Conservation (phyloP, 257 asterid genomes). For the Gentiana straminea region DNA sequence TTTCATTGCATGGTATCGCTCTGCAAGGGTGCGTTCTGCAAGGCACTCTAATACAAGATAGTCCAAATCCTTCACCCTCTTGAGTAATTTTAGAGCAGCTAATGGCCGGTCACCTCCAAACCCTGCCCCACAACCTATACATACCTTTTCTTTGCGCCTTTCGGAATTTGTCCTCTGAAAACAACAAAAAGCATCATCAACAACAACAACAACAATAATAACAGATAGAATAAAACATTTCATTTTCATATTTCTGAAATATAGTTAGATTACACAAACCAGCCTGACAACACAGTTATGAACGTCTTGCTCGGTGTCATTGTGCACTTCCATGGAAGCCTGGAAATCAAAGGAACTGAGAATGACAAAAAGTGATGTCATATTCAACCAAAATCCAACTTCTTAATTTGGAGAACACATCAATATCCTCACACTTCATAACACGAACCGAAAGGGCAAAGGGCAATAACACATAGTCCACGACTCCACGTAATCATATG, state of each 20-base stretch:
- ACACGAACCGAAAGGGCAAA: too few relatives aligned
- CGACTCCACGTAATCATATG: too few relatives aligned
- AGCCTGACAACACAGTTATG: conserved; percentile 51
- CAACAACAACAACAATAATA: background rate
- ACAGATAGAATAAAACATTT: too few relatives aligned
- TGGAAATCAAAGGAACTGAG: conserved; percentile 9
- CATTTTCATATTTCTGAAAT: background rate
- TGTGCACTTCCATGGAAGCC: conserved; percentile 27
- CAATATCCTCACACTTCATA: too few relatives aligned
- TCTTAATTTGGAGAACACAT: background rate
- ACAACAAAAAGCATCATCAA: background rate
- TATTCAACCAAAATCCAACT: background rate
- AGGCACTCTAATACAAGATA: conserved; percentile 91
- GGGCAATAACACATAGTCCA: too few relatives aligned
- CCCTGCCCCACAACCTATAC: conserved; percentile 96
- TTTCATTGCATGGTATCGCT: conserved; percentile 51
- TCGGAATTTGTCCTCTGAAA: conserved; percentile 57
- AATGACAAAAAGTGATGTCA: background rate
- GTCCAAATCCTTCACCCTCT: conserved; percentile 62
- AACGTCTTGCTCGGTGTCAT: conserved; percentile 23
- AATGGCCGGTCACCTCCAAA: conserved; percentile 89
- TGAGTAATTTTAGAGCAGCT: conserved; percentile 84
- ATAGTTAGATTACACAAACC: conserved; percentile 29
- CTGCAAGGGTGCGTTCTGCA: conserved; percentile 98
- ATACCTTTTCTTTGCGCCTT: conserved; percentile 69